Percentiles rank a stretch among this genome's conserved stretches.
phyloP scores from a whole-genome alignment of 805 yeast genomes.

The Kodamaea leandrae region DNA sequence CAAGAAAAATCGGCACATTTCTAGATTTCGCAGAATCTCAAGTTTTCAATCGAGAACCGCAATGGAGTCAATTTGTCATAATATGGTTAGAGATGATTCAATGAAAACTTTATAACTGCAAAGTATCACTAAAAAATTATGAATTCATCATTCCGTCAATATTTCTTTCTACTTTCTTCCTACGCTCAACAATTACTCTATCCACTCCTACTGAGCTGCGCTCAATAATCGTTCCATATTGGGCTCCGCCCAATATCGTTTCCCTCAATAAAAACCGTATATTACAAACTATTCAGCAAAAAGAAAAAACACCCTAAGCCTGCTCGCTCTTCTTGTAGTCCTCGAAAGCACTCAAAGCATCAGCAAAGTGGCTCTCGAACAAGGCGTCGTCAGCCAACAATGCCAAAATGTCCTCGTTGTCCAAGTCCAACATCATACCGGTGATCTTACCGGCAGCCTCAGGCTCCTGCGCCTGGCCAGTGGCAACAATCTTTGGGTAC shows the following conservation, averaged over 20 bases:
- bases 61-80: too few relatives aligned
- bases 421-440: slow-evolving; percentile 97
- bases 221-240: too few relatives aligned
- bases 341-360: slow-evolving; percentile 92
- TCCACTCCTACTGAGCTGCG: too few relatives aligned
- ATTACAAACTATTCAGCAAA: slow-evolving; percentile 2
- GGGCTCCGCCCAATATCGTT: background rate
- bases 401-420: slow-evolving; percentile 83
- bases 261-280: background rate
- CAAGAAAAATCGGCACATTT: too few relatives aligned
- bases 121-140: too few relatives aligned
- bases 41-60: too few relatives aligned
- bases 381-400: slow-evolving; percentile 87
- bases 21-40: too few relatives aligned
- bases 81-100: too few relatives aligned
- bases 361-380: slow-evolving; percentile 87
- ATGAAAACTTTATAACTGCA: too few relatives aligned
- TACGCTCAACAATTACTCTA: background rate
- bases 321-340: slow-evolving; percentile 67
- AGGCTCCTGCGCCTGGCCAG: slow-evolving; percentile 82
- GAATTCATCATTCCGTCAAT: background rate
- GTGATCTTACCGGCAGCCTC: slow-evolving; percentile 98
- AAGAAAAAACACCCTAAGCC: slow-evolving; percentile 12
- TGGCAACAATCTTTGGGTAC: slow-evolving; percentile 85
- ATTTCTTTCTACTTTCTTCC: background rate